Conservation (phyloP, 768 basidiomycete genomes). For the Dentipellis sp. region DNA sequence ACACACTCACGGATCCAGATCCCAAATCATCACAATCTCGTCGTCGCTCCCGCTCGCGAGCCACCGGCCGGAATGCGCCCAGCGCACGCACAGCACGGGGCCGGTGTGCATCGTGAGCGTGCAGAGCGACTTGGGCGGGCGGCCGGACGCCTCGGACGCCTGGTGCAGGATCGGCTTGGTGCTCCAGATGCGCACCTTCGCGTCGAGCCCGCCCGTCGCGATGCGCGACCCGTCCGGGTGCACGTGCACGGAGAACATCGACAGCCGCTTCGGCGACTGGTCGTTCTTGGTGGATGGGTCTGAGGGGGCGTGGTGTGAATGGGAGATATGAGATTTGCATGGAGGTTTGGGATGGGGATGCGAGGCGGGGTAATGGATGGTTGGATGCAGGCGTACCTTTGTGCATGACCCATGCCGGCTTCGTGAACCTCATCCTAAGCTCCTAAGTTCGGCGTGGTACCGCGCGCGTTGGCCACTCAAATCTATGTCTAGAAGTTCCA, state of each 20-base stretch:
- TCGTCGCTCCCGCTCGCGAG: conserved; percentile 97
- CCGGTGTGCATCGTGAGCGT: conserved; percentile 93
- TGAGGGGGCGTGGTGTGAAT: conserved; percentile 9
- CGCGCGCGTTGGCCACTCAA: no score
- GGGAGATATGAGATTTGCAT: no score
- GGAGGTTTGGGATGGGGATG: no score
- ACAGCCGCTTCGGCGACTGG: conserved; percentile 52
- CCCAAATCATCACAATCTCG: conserved; percentile 94
- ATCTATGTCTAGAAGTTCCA: no score
- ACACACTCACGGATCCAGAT: conserved; percentile 80
- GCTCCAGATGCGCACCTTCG: conserved; percentile 95
- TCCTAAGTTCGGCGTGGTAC: no score
- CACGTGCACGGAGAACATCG: conserved; percentile 89
- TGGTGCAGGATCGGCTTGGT: conserved; percentile 88
- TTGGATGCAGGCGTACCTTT: conserved; percentile 38
- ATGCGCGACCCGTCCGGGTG: conserved; percentile 94
- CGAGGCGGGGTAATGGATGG: background rate
- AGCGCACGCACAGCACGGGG: conserved; percentile 83
- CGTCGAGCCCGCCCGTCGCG: conserved; percentile 95
- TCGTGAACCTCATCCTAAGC: conserved; percentile 68
- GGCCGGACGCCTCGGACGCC: conserved; percentile 53
- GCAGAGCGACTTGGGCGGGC: conserved; percentile 79
- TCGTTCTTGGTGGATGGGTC: conserved; percentile 50
- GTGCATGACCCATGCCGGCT: conserved; percentile 83
- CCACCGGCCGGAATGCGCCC: conserved; percentile 91